A percentile compares a stretch with the other conserved stretches of the same genome.
Conservation (phyloP, 2,329 filamentous ascomycete genomes). For the Aureobasidium zeae region DNA sequence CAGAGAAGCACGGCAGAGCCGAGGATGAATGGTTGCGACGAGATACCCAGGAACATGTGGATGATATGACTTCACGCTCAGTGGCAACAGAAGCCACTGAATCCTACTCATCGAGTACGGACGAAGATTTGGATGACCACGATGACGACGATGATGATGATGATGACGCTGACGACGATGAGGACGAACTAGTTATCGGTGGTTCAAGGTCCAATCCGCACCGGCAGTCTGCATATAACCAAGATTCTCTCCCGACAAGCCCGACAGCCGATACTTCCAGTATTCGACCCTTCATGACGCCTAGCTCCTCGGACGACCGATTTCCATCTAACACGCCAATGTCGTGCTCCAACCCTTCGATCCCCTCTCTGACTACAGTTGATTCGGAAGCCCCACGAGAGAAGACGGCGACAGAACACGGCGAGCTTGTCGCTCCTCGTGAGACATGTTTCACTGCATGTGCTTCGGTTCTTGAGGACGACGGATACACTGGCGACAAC, state of each 20-base stretch:
- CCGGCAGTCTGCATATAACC: conserved; percentile 1
- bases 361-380: conserved; percentile 42
- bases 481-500: conserved; percentile 32
- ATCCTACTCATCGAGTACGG: conserved; percentile 40
- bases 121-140: conserved; percentile 27
- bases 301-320: conserved; percentile 18
- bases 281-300: conserved; percentile 16
- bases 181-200: background rate
- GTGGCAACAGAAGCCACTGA: conserved; percentile 20
- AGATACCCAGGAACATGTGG: conserved; percentile 28
- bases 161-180: conserved; percentile 3
- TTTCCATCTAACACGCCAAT: conserved; percentile 41
- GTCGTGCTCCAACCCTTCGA: conserved; percentile 43
- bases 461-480: conserved; percentile 19
- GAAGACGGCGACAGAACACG: background rate
- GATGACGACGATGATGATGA: background rate
- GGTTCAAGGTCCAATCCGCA: conserved; percentile 1
- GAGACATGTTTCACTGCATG: background rate
- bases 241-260: conserved; percentile 28
- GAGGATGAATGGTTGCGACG: conserved; percentile 28
- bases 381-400: conserved; percentile 26
- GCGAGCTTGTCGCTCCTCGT: background rate
- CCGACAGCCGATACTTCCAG: conserved; percentile 26
- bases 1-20: conserved; percentile 26
- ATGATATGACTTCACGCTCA: conserved; percentile 22